These are phyloP conservation scores for Ampelocalamus luodianensis DNA, from an alignment of 176 grass and related monocot genomes.

Conservation along the genomic window DNA sequence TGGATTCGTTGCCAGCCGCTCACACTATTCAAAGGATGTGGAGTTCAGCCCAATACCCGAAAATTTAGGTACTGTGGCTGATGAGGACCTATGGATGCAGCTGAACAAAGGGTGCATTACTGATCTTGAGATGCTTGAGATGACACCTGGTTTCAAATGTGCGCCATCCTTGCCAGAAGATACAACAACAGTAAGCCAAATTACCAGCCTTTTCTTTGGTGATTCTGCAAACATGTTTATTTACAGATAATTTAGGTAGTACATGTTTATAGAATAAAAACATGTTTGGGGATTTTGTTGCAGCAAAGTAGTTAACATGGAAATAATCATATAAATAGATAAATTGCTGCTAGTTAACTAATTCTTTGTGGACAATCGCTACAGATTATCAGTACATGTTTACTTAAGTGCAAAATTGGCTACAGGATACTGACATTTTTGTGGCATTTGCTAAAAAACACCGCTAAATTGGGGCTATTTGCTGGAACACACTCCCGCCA, in stretches of 20 bases:
- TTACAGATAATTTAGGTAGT: conserved; percentile 4
- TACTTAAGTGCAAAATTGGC: neutral
- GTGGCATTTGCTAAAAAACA: too few relatives aligned
- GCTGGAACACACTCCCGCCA: too few relatives aligned
- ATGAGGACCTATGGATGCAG: conserved; percentile 74
- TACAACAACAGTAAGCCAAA: conserved; percentile 54
- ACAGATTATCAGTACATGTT: neutral
- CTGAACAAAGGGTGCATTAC: conserved; percentile 83
- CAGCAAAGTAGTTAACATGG: neutral
- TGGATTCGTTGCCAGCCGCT: conserved; percentile 63
- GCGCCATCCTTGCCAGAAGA: conserved; percentile 34
- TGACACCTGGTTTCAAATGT: conserved; percentile 63
- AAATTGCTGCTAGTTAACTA: neutral
- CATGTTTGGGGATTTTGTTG: neutral
- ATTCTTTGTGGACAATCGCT: neutral
- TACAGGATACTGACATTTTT: too few relatives aligned
- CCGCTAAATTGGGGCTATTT: too few relatives aligned
- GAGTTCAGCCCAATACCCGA: conserved; percentile 75
- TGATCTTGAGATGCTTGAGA: conserved; percentile 79
- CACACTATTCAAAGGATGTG: conserved; percentile 53
- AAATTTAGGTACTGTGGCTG: conserved; percentile 56
- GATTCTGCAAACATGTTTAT: conserved; percentile 17
- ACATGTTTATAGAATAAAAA: neutral
- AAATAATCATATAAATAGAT: neutral
- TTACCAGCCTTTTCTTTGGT: neutral